Evolutionary conservation across 306 rosid species (phyloP).

Genomic region (Cucurbita moschata): DNA sequence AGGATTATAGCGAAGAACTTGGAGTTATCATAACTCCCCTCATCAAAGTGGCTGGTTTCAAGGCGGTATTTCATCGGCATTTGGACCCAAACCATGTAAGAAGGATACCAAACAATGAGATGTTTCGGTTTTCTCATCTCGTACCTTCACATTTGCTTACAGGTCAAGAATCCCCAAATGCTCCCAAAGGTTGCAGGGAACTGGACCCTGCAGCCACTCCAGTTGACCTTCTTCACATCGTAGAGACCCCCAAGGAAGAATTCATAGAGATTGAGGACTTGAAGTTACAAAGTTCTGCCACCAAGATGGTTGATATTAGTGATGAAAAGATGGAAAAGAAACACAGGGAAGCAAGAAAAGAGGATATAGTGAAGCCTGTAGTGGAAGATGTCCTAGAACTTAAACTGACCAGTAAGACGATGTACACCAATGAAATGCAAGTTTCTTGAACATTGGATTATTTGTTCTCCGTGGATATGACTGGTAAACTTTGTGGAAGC

Average conservation of each 20-base stretch:
- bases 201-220: slow-evolving; percentile 92
- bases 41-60: slow-evolving; percentile 84
- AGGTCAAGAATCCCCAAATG: slow-evolving; percentile 58
- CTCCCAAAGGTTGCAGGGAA: slow-evolving; percentile 88
- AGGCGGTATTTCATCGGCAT: slow-evolving; percentile 57
- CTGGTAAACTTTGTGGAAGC: neutral
- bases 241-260: slow-evolving; percentile 32
- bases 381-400: slow-evolving; percentile 5
- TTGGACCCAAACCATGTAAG: slow-evolving; percentile 43
- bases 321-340: slow-evolving; percentile 4
- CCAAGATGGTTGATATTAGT: slow-evolving; percentile 1
- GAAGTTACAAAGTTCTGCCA: slow-evolving; percentile 6
- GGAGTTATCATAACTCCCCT: slow-evolving; percentile 62
- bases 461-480: neutral
- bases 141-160: slow-evolving; percentile 57
- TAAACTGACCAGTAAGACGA: neutral
- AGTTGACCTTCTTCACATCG: slow-evolving; percentile 48
- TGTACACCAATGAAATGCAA: slow-evolving; percentile 3
- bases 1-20: slow-evolving; percentile 42
- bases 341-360: slow-evolving; percentile 1
- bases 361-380: neutral
- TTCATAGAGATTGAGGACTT: slow-evolving; percentile 15
- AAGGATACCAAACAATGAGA: slow-evolving; percentile 53
- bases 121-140: slow-evolving; percentile 71
- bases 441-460: slow-evolving; percentile 6